Conservation (phyloP, 2,329 filamentous ascomycete species). For the Curvularia lunata region DNA sequence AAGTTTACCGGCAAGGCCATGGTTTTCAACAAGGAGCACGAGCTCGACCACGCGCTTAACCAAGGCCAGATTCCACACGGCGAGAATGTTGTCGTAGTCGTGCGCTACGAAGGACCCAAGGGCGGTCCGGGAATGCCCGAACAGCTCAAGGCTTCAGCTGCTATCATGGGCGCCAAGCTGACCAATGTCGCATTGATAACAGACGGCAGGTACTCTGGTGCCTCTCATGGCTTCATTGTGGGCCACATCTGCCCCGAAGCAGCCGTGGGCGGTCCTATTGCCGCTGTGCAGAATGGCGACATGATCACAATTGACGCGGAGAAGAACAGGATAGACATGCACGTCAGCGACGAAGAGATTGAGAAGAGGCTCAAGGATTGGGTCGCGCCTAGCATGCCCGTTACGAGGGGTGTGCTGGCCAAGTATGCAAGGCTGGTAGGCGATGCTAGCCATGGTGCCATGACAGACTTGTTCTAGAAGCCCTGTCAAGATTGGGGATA, state of each 20-base stretch:
- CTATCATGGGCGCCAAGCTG: conserved; percentile 90
- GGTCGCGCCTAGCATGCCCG: conserved; percentile 72
- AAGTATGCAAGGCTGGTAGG: conserved; percentile 90
- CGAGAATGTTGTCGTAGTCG: conserved; percentile 86
- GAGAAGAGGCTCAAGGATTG: conserved; percentile 67
- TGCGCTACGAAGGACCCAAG: conserved; percentile 92
- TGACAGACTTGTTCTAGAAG: conserved; percentile 75
- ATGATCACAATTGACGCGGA: conserved; percentile 85
- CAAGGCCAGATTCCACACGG: conserved; percentile 71
- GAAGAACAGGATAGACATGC: conserved; percentile 73
- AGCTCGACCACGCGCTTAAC: conserved; percentile 76
- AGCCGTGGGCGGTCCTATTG: conserved; percentile 86
- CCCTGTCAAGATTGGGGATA: neutral
- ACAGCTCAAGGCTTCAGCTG: conserved; percentile 84
- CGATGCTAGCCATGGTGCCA: conserved; percentile 88
- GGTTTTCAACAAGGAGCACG: conserved; percentile 85
- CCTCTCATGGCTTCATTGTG: conserved; percentile 90
- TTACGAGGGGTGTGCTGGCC: conserved; percentile 82
- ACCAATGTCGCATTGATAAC: conserved; percentile 90
- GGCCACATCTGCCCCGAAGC: conserved; percentile 93
- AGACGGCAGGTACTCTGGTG: conserved; percentile 87
- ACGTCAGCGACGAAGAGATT: conserved; percentile 75
- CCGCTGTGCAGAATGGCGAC: conserved; percentile 80
- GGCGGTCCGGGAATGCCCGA: conserved; percentile 97
- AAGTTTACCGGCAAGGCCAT: conserved; percentile 79